Evolutionary conservation across 2,329 filamentous ascomycete genomes (phyloP), one percentile per base, ranked within the genome.

Genomic region (Pseudophaeomoniella oleicola): DNA sequence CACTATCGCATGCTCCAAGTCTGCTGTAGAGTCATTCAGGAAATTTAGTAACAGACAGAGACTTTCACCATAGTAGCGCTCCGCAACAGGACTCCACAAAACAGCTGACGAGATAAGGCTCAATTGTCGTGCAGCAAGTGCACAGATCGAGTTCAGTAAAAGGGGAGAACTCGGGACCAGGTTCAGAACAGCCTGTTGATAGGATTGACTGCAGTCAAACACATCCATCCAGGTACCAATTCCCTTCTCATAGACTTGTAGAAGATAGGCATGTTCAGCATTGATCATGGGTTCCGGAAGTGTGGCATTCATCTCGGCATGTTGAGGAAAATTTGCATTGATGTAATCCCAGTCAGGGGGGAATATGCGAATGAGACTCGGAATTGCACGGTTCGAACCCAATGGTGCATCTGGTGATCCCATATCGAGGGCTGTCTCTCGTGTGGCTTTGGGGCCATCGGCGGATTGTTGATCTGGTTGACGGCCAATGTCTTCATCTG

Each of bases 161-260:
- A 57, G 46, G 9, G 50, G 47, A 11, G 51, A 56, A 9, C 37
- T 41, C 2, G 54, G 46, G 4, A 45, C 49, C 3, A 52, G 43
- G 12, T 46, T 50, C 3, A 50, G 48, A 4, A 56, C 42, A 12
- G 36, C 43, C 13, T 53, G 44, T 35, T 56, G 52, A 33, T 56
- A 56, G 3, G 52, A 53, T 22, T 33, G 44, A 4, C 29, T 37
- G 30, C 50, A 48, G 27, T 55, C 53, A 38, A 56, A 52, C 2
- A 55, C 38, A 31, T 55, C 53, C 50, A 55, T 54, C 53, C 52
- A 57, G 2, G 38, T 48, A 4, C 52, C 54, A 9, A 57, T 50
- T 3, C 50, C 55, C 5, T 47, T 44, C 17, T 51, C 45, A 31
- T 52, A 57, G 4, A 46, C 50, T 34, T 55, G 47, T 1, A 56